A percentile compares a stretch with the other conserved stretches of the same genome.
phyloP scores from a whole-genome alignment of 345 rosid genomes.

The Camelina laxa region DNA sequence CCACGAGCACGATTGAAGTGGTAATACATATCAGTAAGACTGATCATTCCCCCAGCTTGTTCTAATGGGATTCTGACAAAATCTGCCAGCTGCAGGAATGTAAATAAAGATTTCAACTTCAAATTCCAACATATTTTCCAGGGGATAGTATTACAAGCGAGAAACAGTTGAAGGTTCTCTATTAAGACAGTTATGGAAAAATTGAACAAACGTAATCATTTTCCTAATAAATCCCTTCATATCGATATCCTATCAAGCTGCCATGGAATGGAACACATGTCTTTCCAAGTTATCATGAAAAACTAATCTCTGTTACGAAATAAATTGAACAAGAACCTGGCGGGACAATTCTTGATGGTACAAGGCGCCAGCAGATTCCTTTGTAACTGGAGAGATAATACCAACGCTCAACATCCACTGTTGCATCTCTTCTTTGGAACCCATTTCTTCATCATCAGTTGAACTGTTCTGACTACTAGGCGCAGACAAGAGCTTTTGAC shows the following conservation, averaged over 20 bases:
- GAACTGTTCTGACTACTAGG: slow-evolving; percentile 57
- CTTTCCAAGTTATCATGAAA: background rate
- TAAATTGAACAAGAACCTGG: slow-evolving; percentile 63
- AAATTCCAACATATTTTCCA: slow-evolving; percentile 17
- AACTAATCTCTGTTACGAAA: slow-evolving; percentile 26
- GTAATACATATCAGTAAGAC: slow-evolving; percentile 87
- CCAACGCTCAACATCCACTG: slow-evolving; percentile 97
- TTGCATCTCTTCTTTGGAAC: slow-evolving; percentile 94
- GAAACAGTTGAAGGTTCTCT: slow-evolving; percentile 6
- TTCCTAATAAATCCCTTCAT: slow-evolving; percentile 4
- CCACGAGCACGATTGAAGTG: slow-evolving; percentile 97
- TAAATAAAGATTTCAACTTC: slow-evolving; percentile 29
- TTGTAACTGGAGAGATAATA: slow-evolving; percentile 92
- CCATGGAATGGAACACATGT: background rate
- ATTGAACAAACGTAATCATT: background rate
- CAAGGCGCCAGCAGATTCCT: slow-evolving; percentile 94
- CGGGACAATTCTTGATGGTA: slow-evolving; percentile 91
- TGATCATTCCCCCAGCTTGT: slow-evolving; percentile 96
- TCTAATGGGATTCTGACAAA: slow-evolving; percentile 86
- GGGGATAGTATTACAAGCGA: slow-evolving; percentile 9
- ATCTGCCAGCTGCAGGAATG: slow-evolving; percentile 77
- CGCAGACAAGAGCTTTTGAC: slow-evolving; percentile 83
- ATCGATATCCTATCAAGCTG: background rate
- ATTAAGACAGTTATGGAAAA: background rate
- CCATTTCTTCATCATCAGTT: slow-evolving; percentile 80